Base-by-base conservation (phyloP, 1,139 yeast genomes). In the Suzukiozyma palmioleophila region DNA sequence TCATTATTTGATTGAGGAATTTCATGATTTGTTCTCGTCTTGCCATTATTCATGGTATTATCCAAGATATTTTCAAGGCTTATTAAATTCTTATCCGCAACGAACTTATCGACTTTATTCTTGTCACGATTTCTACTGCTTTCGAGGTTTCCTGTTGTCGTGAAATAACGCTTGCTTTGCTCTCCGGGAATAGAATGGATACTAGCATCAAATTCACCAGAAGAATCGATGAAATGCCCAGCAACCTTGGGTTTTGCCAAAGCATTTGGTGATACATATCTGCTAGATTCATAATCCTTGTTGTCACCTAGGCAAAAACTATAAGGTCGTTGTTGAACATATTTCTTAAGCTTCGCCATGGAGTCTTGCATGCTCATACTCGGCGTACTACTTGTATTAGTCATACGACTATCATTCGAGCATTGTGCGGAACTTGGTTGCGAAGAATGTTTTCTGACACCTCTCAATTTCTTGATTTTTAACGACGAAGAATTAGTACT, bases 271-370 rank as follows among this genome's bases (percentile, higher is more conserved):
- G 48, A 36, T 29, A 49, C 46, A 42, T 59, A 69, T 38, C 66
- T 53, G n/a, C 69, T 56, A 32, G 47, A 52, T n/a, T 46, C 48
- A 44, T 69, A 69, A 32, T 64, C 61, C n/a, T 50, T 54, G 3
- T 60, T 58, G 8, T 52, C 35, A 45, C 68, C 75, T 14, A 69
- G 55, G 44, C 69, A 59, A 40, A 46, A 61, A 39, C 64, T 59
- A 39, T 56, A 59, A 0, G 70, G 69, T 12, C 63, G 47, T 40
- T 59, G 61, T 38, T 62, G 49, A 3, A 62, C 59, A 32, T 47
- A 43, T 3, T 50, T 28, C 16, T 28, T 28, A 8, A 28, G 12
- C 5, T 14, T 28, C 3, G 16, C 10, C 16, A 28, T 28, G 10
- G 31, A 28, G n/a, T 28, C 31, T 12, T 12, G 14, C 4, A 28